Evolutionary conservation across 371 early-diverging fungal species (phyloP).

Genomic region (Gilbertella persicaria): DNA sequence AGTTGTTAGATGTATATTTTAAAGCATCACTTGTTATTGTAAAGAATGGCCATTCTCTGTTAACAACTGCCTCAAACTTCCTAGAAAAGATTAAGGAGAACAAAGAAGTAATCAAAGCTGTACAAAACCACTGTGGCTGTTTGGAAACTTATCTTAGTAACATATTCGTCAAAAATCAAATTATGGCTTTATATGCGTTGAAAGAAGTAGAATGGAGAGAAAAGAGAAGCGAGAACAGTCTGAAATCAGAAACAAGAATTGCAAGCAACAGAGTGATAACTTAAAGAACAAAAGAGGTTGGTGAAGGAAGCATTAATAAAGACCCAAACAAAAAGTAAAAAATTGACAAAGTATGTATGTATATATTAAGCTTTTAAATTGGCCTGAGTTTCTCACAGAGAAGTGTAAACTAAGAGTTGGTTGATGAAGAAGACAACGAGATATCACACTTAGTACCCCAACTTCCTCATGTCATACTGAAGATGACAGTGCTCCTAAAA

Average conservation of each 20-base stretch:
- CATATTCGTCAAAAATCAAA: constrained; percentile 6
- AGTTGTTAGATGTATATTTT: constrained; percentile 11
- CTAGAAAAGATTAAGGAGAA: too few relatives aligned
- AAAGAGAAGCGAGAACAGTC: constrained; percentile 10
- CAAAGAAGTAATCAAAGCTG: constrained; percentile 7
- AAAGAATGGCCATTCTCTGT: constrained; percentile 9
- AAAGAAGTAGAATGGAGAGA: constrained; percentile 14
- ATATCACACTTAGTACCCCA: too few relatives aligned
- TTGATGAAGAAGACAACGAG: too few relatives aligned
- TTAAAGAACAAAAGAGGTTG: constrained; percentile 7
- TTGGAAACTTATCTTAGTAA: constrained; percentile 7
- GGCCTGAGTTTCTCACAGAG: too few relatives aligned
- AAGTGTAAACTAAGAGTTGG: too few relatives aligned
- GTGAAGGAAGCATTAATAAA: constrained; percentile 8
- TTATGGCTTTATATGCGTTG: constrained; percentile 10
- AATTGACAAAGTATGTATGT: constrained; percentile 8
- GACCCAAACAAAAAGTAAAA: constrained; percentile 12
- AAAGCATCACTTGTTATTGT: constrained; percentile 4
- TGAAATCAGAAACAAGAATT: constrained; percentile 15
- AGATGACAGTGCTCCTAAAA: too few relatives aligned
- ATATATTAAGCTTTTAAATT: constrained; percentile 8
- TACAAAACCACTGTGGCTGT: constrained; percentile 7
- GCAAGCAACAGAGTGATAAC: constrained; percentile 8
- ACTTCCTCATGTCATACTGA: too few relatives aligned
- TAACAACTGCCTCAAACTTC: background rate